Base-by-base conservation (phyloP, 805 yeast species). In the Wickerhamomyces kurtzmanii region DNA sequence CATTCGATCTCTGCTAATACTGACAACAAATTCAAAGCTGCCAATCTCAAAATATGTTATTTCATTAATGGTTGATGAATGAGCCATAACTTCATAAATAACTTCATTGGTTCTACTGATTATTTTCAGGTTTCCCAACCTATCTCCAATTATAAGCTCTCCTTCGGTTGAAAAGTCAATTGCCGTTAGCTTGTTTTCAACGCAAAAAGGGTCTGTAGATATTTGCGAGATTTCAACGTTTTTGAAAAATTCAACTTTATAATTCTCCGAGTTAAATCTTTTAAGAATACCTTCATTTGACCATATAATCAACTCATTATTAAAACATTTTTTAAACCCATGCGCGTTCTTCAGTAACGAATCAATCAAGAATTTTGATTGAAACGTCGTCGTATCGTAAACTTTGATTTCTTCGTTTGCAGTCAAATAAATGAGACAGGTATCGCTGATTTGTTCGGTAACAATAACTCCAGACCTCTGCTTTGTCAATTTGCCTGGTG, bases 1-100 rank as follows among this genome's bases (percentile, higher is more conserved):
- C 59, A 75, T 76, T 28, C 84, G 43, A 43, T 76, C 84, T 23
- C 83, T 49, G 2, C 79, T 69, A 16, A 68, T 65, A 22, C 71
- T 62, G 12, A 62, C 59, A 5, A 66, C 40, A 26, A 65, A 55
- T 20, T 51, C 41, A 12, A 32, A 23, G 0, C 36, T 34, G 0
- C 36, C 51, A 4, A 53, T 31, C 23, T 47, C 41, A 31, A 67
- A 65, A 28, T 46, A 52, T 1, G 47, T 30, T 2, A 71, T 40
- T 24, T 65, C 74, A 33, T 68, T 71, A 11, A 72, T 48, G 8
- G 67, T 49, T 6, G 73, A 67, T 15, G 70, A 66, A 37, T 74
- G 78, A 1, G 73, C 71, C 23, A 65, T 61, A 0, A 55, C 42
- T 6, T 44, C 49, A 39, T 37, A 56, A 10, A 39, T 37, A 23